phyloP scores from a whole-genome alignment of 805 yeast species.

The Diddensiella transvaalensis region DNA sequence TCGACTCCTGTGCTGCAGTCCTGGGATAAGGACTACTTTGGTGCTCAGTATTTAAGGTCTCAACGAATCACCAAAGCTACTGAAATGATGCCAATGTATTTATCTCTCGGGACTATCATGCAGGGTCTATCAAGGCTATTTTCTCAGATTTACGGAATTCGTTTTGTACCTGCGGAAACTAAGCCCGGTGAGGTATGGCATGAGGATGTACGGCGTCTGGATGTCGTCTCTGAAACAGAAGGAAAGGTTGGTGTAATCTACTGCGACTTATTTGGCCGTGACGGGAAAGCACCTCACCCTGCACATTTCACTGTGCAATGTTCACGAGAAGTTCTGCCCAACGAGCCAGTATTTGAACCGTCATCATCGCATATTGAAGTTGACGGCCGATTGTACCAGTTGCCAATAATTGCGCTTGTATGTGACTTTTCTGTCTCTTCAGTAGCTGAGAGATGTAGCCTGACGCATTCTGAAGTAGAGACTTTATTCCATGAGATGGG shows the following conservation, averaged over 20 bases:
- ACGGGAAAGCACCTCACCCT: conserved; percentile 74
- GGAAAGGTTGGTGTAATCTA: conserved; percentile 77
- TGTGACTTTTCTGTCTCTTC: conserved; percentile 63
- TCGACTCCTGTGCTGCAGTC: conserved; percentile 47
- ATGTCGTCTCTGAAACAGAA: conserved; percentile 62
- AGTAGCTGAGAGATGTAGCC: conserved; percentile 46
- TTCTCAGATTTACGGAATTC: conserved; percentile 68
- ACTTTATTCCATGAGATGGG: conserved; percentile 99
- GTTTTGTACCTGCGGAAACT: conserved; percentile 62
- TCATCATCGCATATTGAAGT: conserved; percentile 17
- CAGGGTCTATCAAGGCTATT: conserved; percentile 76
- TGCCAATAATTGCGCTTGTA: conserved; percentile 85
- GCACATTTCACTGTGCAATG: conserved; percentile 96
- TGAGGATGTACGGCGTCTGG: conserved; percentile 74
- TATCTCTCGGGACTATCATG: conserved; percentile 82
- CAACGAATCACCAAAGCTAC: conserved; percentile 35
- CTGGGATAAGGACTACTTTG: conserved; percentile 84
- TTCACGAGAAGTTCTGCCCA: conserved; percentile 59
- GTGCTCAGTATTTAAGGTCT: conserved; percentile 32
- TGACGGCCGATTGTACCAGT: conserved; percentile 54
- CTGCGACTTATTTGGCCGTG: conserved; percentile 79
- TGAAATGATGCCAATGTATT: conserved; percentile 55
- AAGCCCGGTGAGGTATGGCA: conserved; percentile 83
- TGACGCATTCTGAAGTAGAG: conserved; percentile 77
- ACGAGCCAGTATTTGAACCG: conserved; percentile 20